Conservation (phyloP, 2,329 filamentous ascomycete genomes). For the Penicillium sp. region DNA sequence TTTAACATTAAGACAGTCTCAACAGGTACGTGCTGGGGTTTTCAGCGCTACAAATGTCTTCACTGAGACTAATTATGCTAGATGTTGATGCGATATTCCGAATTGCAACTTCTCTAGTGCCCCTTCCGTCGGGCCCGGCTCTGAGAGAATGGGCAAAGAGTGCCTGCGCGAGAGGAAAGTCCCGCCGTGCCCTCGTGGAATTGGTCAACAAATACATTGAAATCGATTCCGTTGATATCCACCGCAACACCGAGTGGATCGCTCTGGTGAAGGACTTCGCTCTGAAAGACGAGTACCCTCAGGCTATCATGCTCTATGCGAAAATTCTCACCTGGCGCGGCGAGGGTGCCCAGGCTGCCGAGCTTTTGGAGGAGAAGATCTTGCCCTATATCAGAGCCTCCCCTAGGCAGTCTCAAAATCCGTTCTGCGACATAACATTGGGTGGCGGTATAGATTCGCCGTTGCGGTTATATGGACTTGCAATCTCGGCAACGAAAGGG, state of each 20-base stretch:
- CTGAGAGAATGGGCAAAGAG: constrained; percentile 24
- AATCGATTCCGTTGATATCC: not conserved
- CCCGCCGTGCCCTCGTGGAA: constrained; percentile 19
- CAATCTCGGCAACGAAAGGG: constrained; percentile 5
- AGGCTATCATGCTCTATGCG: constrained; percentile 32
- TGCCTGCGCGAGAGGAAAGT: constrained; percentile 24
- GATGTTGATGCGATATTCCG: constrained; percentile 28
- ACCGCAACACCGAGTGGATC: constrained; percentile 12
- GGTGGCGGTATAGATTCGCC: constrained; percentile 22
- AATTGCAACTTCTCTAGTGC: constrained; percentile 19
- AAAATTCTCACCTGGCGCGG: constrained; percentile 26
- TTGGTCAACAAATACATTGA: constrained; percentile 11
- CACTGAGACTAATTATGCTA: constrained; percentile 3
- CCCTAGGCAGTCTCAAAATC: not conserved
- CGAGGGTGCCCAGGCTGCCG: constrained; percentile 21
- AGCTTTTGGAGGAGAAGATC: constrained; percentile 28
- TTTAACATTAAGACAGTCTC: constrained; percentile 18
- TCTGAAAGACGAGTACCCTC: constrained; percentile 23
- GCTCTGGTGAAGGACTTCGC: constrained; percentile 26
- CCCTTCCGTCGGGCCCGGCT: not conserved
- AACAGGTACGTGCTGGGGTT: constrained; percentile 7
- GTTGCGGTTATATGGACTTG: constrained; percentile 29
- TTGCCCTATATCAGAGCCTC: constrained; percentile 24
- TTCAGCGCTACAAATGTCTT: not conserved
- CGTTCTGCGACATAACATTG: constrained; percentile 14